Base-by-base conservation (phyloP, 73 alveolate species). In the Tetrahymena borealis region DNA sequence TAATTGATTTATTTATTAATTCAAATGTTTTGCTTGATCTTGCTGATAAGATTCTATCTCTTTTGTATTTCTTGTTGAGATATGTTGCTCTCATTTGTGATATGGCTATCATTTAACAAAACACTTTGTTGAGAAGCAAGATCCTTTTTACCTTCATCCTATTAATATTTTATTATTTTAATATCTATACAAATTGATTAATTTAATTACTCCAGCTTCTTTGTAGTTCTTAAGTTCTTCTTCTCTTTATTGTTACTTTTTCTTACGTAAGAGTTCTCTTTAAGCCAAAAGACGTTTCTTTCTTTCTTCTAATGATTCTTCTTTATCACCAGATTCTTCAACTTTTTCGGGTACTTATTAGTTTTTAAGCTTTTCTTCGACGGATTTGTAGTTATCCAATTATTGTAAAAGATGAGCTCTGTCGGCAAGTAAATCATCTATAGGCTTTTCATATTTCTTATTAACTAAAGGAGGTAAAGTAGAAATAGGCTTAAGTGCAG, bases 231-330 rank as follows among this genome's bases (percentile, higher is more conserved):
- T 37, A 8, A 92, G 91, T 40, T 92, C 95, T 32, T 79, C 33
- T 31, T 85, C 91, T 92, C 95, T 92, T 60, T 92, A 91, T 38
- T 79, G 36, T n/a, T 38, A 16, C 35, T 92, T 92, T 41, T 92
- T 92, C 90, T 92, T 43, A 33, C 78, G 90, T 39, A 92, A 39
- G 11, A 92, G 33, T 79, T 92, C 95, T 92, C 95, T 92, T 40
- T 92, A n/a, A 39, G 90, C 91, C 77, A 39, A 85, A 31, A 92
- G 40, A 79, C 95, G 90, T 36, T 85, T 79, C 90, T 92, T 92
- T 79, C 95, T 85, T 32, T 92, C 90, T 92, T 92, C 95, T 39
- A 92, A 78, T 7, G 95, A 79, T 42, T 92, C 95, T 28, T 78
- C 37, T 41, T 79, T 41, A 78, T 92, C 78, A 28, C 38, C 41